Evolutionary conservation across 2,329 filamentous ascomycete species (phyloP).

Genomic region (Thelonectria olida): DNA sequence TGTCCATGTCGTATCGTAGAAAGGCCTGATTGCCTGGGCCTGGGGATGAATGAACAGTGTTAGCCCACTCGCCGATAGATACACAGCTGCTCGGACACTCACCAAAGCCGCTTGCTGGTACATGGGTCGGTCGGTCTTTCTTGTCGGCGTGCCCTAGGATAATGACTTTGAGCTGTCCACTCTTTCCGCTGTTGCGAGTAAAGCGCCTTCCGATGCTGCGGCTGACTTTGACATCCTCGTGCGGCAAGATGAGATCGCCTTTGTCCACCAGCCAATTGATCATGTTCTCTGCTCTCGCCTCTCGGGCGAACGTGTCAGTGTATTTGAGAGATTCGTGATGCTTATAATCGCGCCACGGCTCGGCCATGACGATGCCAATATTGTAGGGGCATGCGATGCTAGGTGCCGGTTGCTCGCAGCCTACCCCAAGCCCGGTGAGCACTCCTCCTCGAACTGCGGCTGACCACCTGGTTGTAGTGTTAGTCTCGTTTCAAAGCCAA

Average conservation of each 20-base stretch:
- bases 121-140: neutral
- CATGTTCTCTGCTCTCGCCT: neutral
- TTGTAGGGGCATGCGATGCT: constrained; percentile 1
- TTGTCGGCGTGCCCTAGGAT: neutral
- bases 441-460: constrained; percentile 11
- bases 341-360: neutral
- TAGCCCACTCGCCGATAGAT: neutral
- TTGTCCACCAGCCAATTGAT: neutral
- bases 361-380: neutral
- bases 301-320: neutral
- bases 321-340: neutral
- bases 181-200: neutral
- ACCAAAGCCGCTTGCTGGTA: neutral
- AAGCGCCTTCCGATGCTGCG: neutral
- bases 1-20: neutral
- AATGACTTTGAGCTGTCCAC: neutral
- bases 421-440: constrained; percentile 1
- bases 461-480: neutral
- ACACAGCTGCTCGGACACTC: neutral
- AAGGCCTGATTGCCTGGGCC: neutral
- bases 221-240: neutral
- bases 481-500: neutral
- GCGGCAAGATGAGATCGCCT: neutral
- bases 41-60: neutral
- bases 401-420: neutral